Evolutionary conservation across 345 rosid genomes (phyloP).

Genomic region (Melaleuca quinquenervia): DNA sequence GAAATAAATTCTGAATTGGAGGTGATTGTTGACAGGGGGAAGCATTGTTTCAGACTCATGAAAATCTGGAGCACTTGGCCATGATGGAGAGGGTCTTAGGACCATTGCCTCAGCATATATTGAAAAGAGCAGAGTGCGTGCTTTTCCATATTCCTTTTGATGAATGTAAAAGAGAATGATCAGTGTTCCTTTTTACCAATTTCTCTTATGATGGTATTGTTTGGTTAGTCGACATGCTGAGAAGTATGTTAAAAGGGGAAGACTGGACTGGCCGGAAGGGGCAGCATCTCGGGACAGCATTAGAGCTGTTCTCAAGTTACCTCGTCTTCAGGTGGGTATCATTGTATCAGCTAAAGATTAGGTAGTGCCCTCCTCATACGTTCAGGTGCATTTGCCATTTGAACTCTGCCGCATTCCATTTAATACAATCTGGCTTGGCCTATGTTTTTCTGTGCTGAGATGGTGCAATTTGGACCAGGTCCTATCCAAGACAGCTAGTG

Average conservation of each 20-base stretch:
- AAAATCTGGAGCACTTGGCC: conserved; percentile 63
- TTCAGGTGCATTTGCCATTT: background rate
- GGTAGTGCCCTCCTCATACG: background rate
- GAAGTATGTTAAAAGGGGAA: conserved; percentile 46
- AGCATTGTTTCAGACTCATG: conserved; percentile 69
- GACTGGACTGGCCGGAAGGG: conserved; percentile 63
- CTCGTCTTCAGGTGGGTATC: conserved; percentile 45
- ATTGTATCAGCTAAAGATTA: background rate
- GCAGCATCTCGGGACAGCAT: conserved; percentile 61
- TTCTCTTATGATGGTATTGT: background rate
- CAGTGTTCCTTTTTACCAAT: background rate
- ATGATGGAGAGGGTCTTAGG: conserved; percentile 77
- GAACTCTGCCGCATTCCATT: background rate
- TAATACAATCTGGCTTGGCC: background rate
- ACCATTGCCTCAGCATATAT: conserved; percentile 49
- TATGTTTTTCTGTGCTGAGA: background rate
- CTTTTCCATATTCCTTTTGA: background rate
- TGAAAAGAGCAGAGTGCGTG: conserved; percentile 47
- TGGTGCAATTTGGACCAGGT: background rate
- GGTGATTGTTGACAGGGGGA: conserved; percentile 35
- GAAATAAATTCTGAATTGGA: background rate
- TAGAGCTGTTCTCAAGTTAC: conserved; percentile 45
- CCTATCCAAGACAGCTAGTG: background rate
- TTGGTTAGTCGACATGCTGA: conserved; percentile 47
- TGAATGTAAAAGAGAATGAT: background rate